These are phyloP conservation scores for Singerocomus rubriflavus DNA, from an alignment of 1,284 basidiomycete species.

Conservation along the genomic window DNA sequence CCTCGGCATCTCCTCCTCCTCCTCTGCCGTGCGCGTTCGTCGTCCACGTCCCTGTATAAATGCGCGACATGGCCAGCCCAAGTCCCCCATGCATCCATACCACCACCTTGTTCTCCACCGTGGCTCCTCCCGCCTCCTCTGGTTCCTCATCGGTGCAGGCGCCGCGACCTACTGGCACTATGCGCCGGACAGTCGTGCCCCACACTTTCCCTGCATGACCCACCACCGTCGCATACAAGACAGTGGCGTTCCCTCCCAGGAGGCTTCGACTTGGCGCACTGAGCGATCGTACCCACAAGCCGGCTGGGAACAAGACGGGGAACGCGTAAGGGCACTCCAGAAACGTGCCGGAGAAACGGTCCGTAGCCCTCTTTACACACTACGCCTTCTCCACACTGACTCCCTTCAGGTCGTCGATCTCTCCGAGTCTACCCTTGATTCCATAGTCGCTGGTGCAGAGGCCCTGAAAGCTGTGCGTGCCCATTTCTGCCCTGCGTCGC, in stretches of 20 bases:
- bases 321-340: conserved; percentile 43
- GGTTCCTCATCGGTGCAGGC: conserved; percentile 63
- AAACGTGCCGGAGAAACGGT: conserved; percentile 57
- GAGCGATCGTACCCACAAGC: conserved; percentile 30
- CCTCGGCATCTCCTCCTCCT: neutral
- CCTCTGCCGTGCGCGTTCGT: conserved; percentile 20
- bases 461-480: conserved; percentile 55
- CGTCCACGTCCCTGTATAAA: conserved; percentile 13
- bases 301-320: conserved; percentile 43
- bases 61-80: neutral
- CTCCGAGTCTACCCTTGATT: conserved; percentile 68
- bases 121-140: conserved; percentile 56
- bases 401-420: conserved; percentile 53
- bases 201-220: conserved; percentile 28
- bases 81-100: conserved; percentile 37
- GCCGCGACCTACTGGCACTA: conserved; percentile 46
- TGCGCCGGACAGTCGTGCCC: conserved; percentile 28
- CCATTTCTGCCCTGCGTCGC: neutral
- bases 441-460: conserved; percentile 53
- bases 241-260: neutral
- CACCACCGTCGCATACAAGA: conserved; percentile 16
- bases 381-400: neutral
- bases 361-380: conserved; percentile 21
- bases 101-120: conserved; percentile 32
- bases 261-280: conserved; percentile 1